Conservation (phyloP, 345 rosid species). For the Ceriops tagal region DNA sequence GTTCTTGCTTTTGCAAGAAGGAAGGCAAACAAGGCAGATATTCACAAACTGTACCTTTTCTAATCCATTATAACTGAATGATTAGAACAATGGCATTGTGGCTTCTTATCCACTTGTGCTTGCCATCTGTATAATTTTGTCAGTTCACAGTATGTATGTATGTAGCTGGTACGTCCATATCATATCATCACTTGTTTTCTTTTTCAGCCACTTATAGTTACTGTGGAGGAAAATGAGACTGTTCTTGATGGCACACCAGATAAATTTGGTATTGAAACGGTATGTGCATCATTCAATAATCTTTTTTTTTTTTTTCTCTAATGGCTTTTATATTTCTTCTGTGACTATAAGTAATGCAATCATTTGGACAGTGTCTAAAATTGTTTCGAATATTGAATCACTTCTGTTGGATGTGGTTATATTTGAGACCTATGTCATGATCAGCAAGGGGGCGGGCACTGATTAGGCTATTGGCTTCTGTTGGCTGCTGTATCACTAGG, state of each 20-base stretch:
- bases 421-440: not conserved
- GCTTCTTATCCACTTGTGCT: not conserved
- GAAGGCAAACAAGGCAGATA: conserved; percentile 33
- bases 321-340: not conserved
- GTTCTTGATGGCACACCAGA: conserved; percentile 54
- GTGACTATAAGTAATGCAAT: not conserved
- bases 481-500: not conserved
- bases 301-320: not conserved
- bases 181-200: not conserved
- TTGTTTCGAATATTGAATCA: not conserved
- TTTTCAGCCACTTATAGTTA: conserved; percentile 46
- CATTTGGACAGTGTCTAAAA: not conserved
- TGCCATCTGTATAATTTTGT: not conserved
- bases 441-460: not conserved
- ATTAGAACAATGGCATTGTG: not conserved
- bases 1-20: conserved; percentile 55
- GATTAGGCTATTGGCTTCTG: not conserved
- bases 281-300: conserved; percentile 16
- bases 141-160: not conserved
- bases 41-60: not conserved
- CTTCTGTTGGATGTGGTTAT: not conserved
- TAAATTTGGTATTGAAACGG: conserved; percentile 50
- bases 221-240: conserved; percentile 63
- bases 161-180: not conserved
- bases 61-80: too few relatives aligned